These are phyloP conservation scores for Diaporthe aspalathi DNA, from an alignment of 2,329 filamentous ascomycete species.

Conservation along the genomic window DNA sequence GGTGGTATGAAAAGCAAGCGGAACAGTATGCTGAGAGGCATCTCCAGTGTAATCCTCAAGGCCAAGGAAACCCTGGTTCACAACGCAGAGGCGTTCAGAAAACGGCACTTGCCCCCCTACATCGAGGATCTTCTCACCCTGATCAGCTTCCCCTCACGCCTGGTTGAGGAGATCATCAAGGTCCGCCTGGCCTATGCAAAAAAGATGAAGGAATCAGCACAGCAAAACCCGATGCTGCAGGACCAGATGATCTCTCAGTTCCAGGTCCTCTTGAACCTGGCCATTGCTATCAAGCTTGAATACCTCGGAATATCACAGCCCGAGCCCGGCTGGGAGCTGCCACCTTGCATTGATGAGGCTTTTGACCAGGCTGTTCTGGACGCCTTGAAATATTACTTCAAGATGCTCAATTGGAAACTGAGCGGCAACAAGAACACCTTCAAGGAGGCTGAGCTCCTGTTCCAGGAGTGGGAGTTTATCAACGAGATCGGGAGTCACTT, in stretches of 20 bases:
- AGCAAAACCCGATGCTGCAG: conserved; percentile 92
- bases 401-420: conserved; percentile 97
- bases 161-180: conserved; percentile 96
- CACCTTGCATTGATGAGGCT: conserved; percentile 95
- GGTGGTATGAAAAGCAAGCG: conserved; percentile 55
- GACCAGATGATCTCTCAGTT: conserved; percentile 99
- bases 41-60: conserved; percentile 89
- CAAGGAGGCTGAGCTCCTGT: conserved; percentile 96
- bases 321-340: conserved; percentile 93
- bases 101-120: conserved; percentile 92
- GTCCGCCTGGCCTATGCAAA: conserved; percentile 91
- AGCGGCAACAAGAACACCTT: conserved; percentile 99
- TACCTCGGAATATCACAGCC: conserved; percentile 86
- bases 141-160: conserved; percentile 95
- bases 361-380: conserved; percentile 94
- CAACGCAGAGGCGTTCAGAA: conserved; percentile 85
- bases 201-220: conserved; percentile 94
- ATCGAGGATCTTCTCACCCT: conserved; percentile 95
- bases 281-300: conserved; percentile 91
- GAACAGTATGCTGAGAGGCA: conserved; percentile 84
- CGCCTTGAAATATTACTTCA: conserved; percentile 97
- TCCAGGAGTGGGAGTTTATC: conserved; percentile 98
- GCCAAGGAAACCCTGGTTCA: conserved; percentile 91
- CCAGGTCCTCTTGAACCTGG: conserved; percentile 89
- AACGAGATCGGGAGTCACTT: conserved; percentile 92